A percentile compares a stretch with the other conserved stretches of the same genome.
These are phyloP conservation scores for Suillus luteus DNA, from an alignment of 768 basidiomycete genomes.

Conservation along the genomic window DNA sequence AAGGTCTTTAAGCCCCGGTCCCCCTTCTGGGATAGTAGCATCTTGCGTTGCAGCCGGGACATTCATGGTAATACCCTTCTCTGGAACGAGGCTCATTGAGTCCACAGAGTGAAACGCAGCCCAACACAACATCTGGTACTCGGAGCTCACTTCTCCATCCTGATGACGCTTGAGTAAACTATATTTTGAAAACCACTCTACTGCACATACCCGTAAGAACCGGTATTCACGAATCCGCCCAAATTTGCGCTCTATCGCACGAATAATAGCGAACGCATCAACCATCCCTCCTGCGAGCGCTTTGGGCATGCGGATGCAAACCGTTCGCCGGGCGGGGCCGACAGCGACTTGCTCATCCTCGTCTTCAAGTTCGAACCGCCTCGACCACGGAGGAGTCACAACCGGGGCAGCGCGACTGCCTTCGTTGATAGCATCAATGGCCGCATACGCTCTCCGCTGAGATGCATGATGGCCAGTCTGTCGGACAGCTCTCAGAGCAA, in stretches of 20 bases:
- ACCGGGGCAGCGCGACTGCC: background rate
- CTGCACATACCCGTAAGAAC: constrained; percentile 7
- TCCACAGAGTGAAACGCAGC: constrained; percentile 48
- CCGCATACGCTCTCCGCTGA: constrained; percentile 8
- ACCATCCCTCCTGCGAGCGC: constrained; percentile 43
- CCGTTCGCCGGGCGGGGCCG: constrained; percentile 25
- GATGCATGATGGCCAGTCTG: constrained; percentile 12
- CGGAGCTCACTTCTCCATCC: constrained; percentile 49
- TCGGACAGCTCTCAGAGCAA: constrained; percentile 16
- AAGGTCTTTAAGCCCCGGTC: constrained; percentile 36
- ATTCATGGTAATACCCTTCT: constrained; percentile 31
- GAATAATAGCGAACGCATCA: constrained; percentile 53
- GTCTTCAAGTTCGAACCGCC: constrained; percentile 2
- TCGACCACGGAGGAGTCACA: constrained; percentile 6
- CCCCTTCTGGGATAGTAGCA: constrained; percentile 30
- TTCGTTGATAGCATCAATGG: background rate
- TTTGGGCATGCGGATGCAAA: constrained; percentile 43
- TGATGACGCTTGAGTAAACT: constrained; percentile 19
- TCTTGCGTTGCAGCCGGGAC: constrained; percentile 29
- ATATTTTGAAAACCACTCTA: background rate
- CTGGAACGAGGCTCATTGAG: constrained; percentile 40
- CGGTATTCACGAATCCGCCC: constrained; percentile 44
- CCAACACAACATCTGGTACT: constrained; percentile 45
- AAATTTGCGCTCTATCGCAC: constrained; percentile 56
- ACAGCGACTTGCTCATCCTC: background rate